Percentiles rank a stretch among this genome's conserved stretches.
These are phyloP conservation scores for Rosa chinensis DNA, from an alignment of 306 rosid species.

Conservation along the genomic window DNA sequence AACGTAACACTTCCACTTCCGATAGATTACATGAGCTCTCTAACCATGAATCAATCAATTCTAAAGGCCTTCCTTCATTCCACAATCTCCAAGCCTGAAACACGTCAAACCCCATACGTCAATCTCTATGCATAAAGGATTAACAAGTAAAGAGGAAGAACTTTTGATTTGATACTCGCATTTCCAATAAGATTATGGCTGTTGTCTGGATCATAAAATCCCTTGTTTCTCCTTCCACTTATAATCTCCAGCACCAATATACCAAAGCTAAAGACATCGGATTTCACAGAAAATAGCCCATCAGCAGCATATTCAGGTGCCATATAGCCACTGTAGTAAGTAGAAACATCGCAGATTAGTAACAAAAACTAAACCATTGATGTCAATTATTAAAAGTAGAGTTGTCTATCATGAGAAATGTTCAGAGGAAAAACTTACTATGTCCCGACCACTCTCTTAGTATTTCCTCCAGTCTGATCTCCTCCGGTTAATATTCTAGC, in stretches of 20 bases:
- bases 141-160: background rate
- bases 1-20: constrained; percentile 28
- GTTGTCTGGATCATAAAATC: constrained; percentile 29
- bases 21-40: constrained; percentile 10
- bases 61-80: constrained; percentile 27
- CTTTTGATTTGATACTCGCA: constrained; percentile 31
- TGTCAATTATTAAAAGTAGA: background rate
- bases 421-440: constrained; percentile 35
- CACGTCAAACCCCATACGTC: background rate
- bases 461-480: constrained; percentile 38
- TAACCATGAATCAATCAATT: constrained; percentile 32
- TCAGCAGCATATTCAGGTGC: constrained; percentile 55
- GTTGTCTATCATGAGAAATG: background rate
- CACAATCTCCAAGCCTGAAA: constrained; percentile 38
- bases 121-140: background rate
- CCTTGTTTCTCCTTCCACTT: constrained; percentile 47
- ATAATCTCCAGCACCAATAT: constrained; percentile 51
- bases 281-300: constrained; percentile 53
- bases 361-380: background rate
- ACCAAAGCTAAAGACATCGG: constrained; percentile 61
- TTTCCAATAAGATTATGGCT: constrained; percentile 49
- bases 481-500: constrained; percentile 42
- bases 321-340: constrained; percentile 51
- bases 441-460: constrained; percentile 53
- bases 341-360: background rate